A percentile compares a stretch with the other conserved stretches of the same genome.
Evolutionary conservation across 1,284 basidiomycete species (phyloP).

Genomic region (Lentinula novae-zelandiae): DNA sequence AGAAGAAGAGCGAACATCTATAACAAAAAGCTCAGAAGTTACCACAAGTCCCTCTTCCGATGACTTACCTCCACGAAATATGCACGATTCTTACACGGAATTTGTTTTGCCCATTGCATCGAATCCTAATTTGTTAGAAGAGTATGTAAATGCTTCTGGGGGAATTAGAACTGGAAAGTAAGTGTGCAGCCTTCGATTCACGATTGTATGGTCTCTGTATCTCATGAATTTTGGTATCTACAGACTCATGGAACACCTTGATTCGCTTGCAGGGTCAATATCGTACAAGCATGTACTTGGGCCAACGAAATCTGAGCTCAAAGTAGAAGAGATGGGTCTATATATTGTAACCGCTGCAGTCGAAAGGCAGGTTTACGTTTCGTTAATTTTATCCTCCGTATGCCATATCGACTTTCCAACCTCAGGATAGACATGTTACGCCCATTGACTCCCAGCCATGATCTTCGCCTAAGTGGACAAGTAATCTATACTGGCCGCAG

Average conservation of each 20-base stretch:
- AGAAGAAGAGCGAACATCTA: slow-evolving; percentile 16
- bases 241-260: slow-evolving; percentile 70
- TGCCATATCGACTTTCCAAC: neutral
- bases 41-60: slow-evolving; percentile 15
- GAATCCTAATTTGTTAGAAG: slow-evolving; percentile 53
- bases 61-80: slow-evolving; percentile 44
- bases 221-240: neutral
- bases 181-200: slow-evolving; percentile 14
- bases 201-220: neutral
- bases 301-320: slow-evolving; percentile 46
- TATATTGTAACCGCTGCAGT: slow-evolving; percentile 83
- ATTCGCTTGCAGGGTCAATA: slow-evolving; percentile 80
- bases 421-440: slow-evolving; percentile 62
- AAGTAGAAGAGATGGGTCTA: slow-evolving; percentile 60
- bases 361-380: slow-evolving; percentile 49
- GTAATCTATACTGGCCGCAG: slow-evolving; percentile 76
- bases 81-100: slow-evolving; percentile 71
- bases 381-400: neutral
- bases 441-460: slow-evolving; percentile 53
- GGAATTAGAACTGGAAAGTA: slow-evolving; percentile 66
- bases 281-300: slow-evolving; percentile 80
- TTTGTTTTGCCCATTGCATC: slow-evolving; percentile 60
- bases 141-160: slow-evolving; percentile 67
- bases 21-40: slow-evolving; percentile 2
- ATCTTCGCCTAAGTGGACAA: slow-evolving; percentile 74